A percentile compares a stretch with the other conserved stretches of the same genome.
Evolutionary conservation across 306 rosid genomes (phyloP).

Genomic region (Lotus japonicus): DNA sequence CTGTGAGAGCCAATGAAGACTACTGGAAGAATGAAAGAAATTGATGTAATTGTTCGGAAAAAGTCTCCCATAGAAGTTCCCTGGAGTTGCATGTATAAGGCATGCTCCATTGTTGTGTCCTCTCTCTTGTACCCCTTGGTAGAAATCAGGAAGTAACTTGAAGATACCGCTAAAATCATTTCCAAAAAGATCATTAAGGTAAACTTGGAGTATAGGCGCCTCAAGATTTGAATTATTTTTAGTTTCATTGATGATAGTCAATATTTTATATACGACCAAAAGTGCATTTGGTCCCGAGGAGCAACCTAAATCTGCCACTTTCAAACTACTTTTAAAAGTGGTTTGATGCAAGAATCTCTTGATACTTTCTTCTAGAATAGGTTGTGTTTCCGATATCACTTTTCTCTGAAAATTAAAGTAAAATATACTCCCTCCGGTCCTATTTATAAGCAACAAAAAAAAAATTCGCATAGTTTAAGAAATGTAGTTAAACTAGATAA

Average conservation of each 20-base stretch:
- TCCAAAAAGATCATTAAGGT: conserved; percentile 37
- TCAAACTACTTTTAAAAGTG: not conserved
- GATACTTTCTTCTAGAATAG: conserved; percentile 11
- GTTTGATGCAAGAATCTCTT: not conserved
- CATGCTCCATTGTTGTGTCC: conserved; percentile 19
- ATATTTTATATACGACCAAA: not conserved
- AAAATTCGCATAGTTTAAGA: no score
- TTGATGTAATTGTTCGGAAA: conserved; percentile 30
- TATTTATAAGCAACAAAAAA: no score
- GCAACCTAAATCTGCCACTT: conserved; percentile 37
- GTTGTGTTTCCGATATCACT: not conserved
- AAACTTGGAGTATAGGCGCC: conserved; percentile 21
- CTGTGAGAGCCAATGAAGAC: conserved; percentile 40
- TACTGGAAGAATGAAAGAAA: conserved; percentile 35
- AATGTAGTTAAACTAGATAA: no score
- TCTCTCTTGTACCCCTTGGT: not conserved
- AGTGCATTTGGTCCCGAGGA: conserved; percentile 24
- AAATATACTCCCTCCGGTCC: no score
- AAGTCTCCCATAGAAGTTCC: conserved; percentile 42
- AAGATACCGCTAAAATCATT: conserved; percentile 46
- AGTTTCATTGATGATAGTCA: not conserved
- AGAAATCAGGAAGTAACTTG: conserved; percentile 29
- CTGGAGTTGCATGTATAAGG: conserved; percentile 35
- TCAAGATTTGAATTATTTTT: not conserved
- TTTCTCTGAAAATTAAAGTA: not conserved